Base-by-base conservation (phyloP, 805 yeast genomes). In the Spathaspora arborariae region DNA sequence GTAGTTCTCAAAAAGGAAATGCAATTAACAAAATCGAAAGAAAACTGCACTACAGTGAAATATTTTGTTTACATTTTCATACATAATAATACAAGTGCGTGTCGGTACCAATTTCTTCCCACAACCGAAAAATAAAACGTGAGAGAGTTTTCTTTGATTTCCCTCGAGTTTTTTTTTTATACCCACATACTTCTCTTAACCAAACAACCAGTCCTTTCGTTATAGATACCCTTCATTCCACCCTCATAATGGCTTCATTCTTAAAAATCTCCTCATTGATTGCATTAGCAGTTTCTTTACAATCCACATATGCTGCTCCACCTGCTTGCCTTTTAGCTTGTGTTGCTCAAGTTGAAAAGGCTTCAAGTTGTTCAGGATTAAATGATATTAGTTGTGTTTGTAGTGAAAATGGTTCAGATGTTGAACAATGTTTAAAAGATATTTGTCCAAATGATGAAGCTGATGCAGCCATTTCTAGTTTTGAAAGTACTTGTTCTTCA, bases 281-380 rank as follows among this genome's bases (percentile, higher is more conserved):
- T 43, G 66, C 66, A 20, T 55, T 73, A 48, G 72, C 76, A 44
- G 64, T 76, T 24, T 63, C 67, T 50, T 56, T 74, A 47, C 69
- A 78, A 20, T 58, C 74, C 26, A 75, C 76, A 24, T 78, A 81
- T 40, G 84, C 87, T 45, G 75, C 92, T 46, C 94, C 96, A 44
- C 96, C 97, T 50, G 96, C 97, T 34, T 90, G 96, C 75, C 70
- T 90, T 55, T 75, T 90, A 64, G 95, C 96, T 36, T 89, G 96
- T 79, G 92, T 87, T 49, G 78, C 88, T 47, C 76, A 80, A 58
- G 91, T 85, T 46, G 73, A 77, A 51, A 78, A 78, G 63, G 75
- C 82, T 13, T 66, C 79, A 37, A 50, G 70, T 41, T 86, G 94
- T 67, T 55, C 70, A 49, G 72, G 82, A 47, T 64, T 88, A 64